Base-by-base conservation (phyloP, 2,329 filamentous ascomycete species). In the Reticulascus tulasneorum region DNA sequence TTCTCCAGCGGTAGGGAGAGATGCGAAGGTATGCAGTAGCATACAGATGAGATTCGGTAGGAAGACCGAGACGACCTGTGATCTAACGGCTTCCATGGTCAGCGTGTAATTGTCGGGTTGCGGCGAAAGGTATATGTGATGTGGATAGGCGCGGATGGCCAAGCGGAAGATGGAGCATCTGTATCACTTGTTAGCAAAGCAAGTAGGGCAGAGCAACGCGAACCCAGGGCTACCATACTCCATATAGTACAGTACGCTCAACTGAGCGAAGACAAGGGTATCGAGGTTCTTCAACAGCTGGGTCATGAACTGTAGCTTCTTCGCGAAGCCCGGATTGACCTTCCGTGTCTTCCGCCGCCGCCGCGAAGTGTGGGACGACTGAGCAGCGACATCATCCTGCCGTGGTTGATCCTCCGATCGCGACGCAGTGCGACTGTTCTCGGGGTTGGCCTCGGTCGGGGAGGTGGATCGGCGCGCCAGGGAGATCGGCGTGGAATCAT, bases 191-290 rank as follows among this genome's bases (percentile, higher is more conserved):
- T 50, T 34, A 46, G 45, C 37, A 29, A 44, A 37, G 29, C n/a
- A 10, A 30, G 3, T 13, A n/a, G 4, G 17, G 32, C 24, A 23
- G 16, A 19, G 11, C 7, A 22, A 18, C 22, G 9, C 13, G 26
- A 20, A 4, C 12, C 9, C 11, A 21, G n/a, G 16, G 18, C 9
- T 15, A 13, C 33, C 73, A 37, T 66, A 84, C 80, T 85, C 81
- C 73, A 84, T 78, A 55, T 84, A 84, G 55, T 85, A 85, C 48
- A 84, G 49, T 27, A 73, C 69, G 50, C 76, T 80, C 38, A 84
- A 63, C 62, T 84, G 78, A 25, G 73, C 75, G 55, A 79, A 81
- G 31, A 82, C 72, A 29, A 83, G 52, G 49, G 74, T 71, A 60
- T 85, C 80, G 40, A 84, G 63, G 43, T 70, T 76, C 50, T 67